Evolutionary conservation across 2,329 filamentous ascomycete species (phyloP).

Genomic region (Pseudogymnoascus pannorum): DNA sequence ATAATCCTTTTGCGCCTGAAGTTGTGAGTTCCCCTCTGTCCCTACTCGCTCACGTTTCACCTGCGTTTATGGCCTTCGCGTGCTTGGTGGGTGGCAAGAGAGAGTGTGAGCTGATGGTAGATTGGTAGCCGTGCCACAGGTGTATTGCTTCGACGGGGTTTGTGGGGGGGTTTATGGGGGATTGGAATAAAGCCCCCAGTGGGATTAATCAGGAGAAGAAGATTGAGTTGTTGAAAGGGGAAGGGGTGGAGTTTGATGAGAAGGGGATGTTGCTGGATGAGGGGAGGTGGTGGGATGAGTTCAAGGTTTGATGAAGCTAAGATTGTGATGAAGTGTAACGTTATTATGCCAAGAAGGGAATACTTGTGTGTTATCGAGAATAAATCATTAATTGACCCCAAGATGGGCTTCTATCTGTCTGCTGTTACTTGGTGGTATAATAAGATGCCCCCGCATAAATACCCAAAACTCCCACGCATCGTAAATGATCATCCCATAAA

Average conservation of each 20-base stretch:
- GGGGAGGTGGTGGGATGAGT: conserved; percentile 36
- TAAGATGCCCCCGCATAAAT: not conserved
- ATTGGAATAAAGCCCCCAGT: conserved; percentile 43
- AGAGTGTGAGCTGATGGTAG: not conserved
- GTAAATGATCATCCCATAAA: not conserved
- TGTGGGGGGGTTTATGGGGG: conserved; percentile 44
- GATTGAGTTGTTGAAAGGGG: conserved; percentile 35
- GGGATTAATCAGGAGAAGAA: conserved; percentile 42
- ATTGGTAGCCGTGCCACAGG: not conserved
- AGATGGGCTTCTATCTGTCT: not conserved
- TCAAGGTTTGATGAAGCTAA: conserved; percentile 19
- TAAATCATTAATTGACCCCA: not conserved
- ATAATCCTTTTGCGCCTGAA: conserved; percentile 55
- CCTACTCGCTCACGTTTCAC: too few species aligned
- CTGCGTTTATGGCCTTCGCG: too few species aligned
- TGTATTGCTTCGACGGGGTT: conserved; percentile 20
- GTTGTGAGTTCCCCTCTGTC: conserved; percentile 35
- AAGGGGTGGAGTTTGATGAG: conserved; percentile 41
- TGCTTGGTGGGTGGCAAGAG: too few species aligned
- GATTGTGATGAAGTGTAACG: not conserved
- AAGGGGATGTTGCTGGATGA: conserved; percentile 38
- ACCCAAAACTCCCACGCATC: not conserved
- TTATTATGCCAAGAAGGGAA: not conserved
- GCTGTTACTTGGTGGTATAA: not conserved
- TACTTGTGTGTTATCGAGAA: not conserved